Evolutionary conservation across 768 basidiomycete genomes (phyloP).

Genomic region (Stropharia rugosoannulata): DNA sequence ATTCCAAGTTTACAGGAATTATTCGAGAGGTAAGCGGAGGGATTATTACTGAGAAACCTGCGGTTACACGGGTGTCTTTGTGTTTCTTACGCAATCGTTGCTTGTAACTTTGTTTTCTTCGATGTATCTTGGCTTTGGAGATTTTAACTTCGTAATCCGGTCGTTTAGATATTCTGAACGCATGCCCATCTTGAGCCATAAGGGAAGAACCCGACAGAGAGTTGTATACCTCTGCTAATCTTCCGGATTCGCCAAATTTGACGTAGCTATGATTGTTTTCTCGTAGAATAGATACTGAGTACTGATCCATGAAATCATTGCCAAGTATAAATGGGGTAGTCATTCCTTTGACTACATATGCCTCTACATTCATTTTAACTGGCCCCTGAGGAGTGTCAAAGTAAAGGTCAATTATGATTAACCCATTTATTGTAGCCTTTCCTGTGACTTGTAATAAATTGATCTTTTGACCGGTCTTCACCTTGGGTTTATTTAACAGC

Average conservation of each 20-base stretch:
- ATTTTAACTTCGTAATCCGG: not conserved
- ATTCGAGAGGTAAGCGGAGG: not conserved
- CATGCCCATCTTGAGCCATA: not conserved
- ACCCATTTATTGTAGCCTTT: conserved; percentile 23
- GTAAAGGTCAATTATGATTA: conserved; percentile 22
- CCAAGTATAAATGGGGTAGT: conserved; percentile 28
- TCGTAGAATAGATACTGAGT: conserved; percentile 25
- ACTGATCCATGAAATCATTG: conserved; percentile 32
- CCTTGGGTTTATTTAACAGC: conserved; percentile 12
- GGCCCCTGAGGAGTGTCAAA: conserved; percentile 21
- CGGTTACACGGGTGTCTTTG: not conserved
- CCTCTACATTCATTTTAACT: conserved; percentile 25
- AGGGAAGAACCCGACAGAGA: not conserved
- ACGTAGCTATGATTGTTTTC: conserved; percentile 3
- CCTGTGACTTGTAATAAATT: conserved; percentile 32
- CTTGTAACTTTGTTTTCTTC: not conserved
- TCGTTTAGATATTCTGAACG: conserved; percentile 2
- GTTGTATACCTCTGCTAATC: not conserved
- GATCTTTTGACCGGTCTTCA: conserved; percentile 25
- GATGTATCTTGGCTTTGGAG: not conserved
- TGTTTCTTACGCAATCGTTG: not conserved
- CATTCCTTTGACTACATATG: conserved; percentile 30
- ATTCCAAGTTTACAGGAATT: not conserved
- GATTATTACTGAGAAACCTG: not conserved
- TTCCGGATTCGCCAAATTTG: conserved; percentile 7